These are phyloP conservation scores for Fusarium staphyleae DNA, from an alignment of 2,329 filamentous ascomycete genomes.

Conservation along the genomic window DNA sequence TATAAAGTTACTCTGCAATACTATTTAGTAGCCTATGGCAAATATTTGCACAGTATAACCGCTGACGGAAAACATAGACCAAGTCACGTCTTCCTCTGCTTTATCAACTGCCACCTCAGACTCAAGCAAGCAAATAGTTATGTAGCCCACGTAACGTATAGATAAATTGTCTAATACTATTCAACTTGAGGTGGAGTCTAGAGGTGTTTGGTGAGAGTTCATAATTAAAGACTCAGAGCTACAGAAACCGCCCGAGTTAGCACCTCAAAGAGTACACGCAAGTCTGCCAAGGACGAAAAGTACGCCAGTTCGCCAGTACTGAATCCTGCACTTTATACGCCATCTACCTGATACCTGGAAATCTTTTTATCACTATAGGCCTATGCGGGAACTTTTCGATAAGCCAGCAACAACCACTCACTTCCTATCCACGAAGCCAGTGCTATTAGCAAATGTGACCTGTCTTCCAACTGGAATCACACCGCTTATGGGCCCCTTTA, in stretches of 20 bases:
- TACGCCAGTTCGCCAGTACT: neutral
- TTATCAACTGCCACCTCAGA: too few relatives aligned
- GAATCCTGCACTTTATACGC: neutral
- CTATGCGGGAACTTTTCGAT: neutral
- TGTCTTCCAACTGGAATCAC: constrained; percentile 2
- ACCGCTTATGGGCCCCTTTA: constrained; percentile 1
- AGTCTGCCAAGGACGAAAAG: neutral
- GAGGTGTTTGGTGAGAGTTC: neutral
- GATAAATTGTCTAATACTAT: too few relatives aligned
- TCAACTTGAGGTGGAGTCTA: too few relatives aligned
- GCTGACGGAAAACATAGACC: too few relatives aligned
- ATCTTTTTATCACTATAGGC: neutral
- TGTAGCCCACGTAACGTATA: too few relatives aligned
- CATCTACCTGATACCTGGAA: neutral
- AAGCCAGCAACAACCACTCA: neutral
- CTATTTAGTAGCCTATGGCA: too few relatives aligned
- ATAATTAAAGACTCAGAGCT: neutral
- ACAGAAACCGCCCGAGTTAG: too few relatives aligned
- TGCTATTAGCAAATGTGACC: neutral
- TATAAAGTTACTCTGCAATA: too few relatives aligned
- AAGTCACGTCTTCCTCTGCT: too few relatives aligned
- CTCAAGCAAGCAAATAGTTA: too few relatives aligned
- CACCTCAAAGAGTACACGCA: neutral
- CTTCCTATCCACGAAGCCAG: neutral
- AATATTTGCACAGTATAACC: too few relatives aligned